A percentile compares a stretch with the other conserved stretches of the same genome.
Evolutionary conservation across 2,329 filamentous ascomycete species (phyloP).

Genomic region (Pseudogymnoascus sp.): DNA sequence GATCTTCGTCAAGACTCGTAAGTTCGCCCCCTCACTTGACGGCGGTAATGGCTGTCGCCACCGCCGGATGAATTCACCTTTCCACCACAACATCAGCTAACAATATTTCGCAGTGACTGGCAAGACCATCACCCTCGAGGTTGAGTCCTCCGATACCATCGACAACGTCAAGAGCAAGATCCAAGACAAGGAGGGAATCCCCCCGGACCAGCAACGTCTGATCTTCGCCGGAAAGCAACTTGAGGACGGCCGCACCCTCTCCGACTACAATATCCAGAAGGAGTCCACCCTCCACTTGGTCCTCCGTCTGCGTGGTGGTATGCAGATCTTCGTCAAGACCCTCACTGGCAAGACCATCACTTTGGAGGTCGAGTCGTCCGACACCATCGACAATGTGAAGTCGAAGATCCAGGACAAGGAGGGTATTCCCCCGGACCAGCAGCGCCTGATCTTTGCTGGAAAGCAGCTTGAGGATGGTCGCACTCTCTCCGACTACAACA

Average conservation of each 20-base stretch:
- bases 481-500: slow-evolving; percentile 91
- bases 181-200: slow-evolving; percentile 95
- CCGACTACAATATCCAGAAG: slow-evolving; percentile 95
- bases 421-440: slow-evolving; percentile 89
- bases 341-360: slow-evolving; percentile 92
- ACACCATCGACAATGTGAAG: slow-evolving; percentile 94
- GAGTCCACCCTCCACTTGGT: slow-evolving; percentile 80
- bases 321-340: slow-evolving; percentile 85
- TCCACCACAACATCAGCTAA: slow-evolving; percentile 65
- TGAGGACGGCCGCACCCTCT: slow-evolving; percentile 84
- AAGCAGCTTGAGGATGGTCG: slow-evolving; percentile 92
- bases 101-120: slow-evolving; percentile 65
- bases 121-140: slow-evolving; percentile 89
- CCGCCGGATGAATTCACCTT: slow-evolving; percentile 38
- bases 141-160: slow-evolving; percentile 83
- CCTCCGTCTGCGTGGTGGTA: slow-evolving; percentile 80
- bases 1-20: slow-evolving; percentile 96
- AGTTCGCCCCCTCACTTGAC: slow-evolving; percentile 41
- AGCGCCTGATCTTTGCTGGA: slow-evolving; percentile 86
- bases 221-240: slow-evolving; percentile 97
- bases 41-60: slow-evolving; percentile 11
- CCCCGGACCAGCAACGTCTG: slow-evolving; percentile 88
- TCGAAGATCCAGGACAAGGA: slow-evolving; percentile 89
- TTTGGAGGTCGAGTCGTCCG: slow-evolving; percentile 77
- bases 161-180: slow-evolving; percentile 98